Evolutionary conservation across 129 eudicot genomes (phyloP), one percentile per base, ranked within the genome.

Genomic region (Flaveria ramosissima): DNA sequence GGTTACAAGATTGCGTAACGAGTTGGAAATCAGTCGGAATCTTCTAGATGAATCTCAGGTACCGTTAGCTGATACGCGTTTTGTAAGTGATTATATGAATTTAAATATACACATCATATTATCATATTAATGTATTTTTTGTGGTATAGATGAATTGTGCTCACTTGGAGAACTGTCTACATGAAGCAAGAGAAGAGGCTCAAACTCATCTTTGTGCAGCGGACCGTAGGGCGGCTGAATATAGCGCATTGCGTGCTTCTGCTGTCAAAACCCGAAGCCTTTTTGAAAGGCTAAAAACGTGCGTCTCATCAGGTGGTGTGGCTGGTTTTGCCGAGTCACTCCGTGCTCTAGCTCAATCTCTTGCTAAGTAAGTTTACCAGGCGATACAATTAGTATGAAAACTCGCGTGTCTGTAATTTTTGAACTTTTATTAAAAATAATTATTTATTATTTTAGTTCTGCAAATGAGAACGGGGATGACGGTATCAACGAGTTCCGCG

Each of bases 41-140:
- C 96, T 89, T 39, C 89, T 94, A 23, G 92, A 91, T 81, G 96
- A 94, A 86, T 94, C 98, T 71, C 98, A 94, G 96, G 98, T 94
- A 90, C 51, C 57, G 46, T 56, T 51, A 55, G 26, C 12, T 55
- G 26, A 36, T 36, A 36, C 41, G 7, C 8, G 6, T 36, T 36
- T 36, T 36, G 41, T 5, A 36, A 36, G 41, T 36, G 41, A 36
- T 36, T 36, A 5, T 6, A 36, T 36, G 41, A n/a, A n/a, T n/a
- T n/a, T n/a, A n/a, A n/a, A n/a, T n/a, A n/a, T n/a, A n/a, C n/a
- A n/a, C n/a, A n/a, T n/a, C n/a, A n/a, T n/a, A n/a, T n/a, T n/a
- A n/a, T n/a, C n/a, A n/a, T 23, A 59, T 59, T 62, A 27, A 30
- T 42, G 0, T 39, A 16, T 2, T n/a, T 56, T 78, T n/a, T 68